Conservation (phyloP, 2,329 filamentous ascomycete genomes). For the Colletotrichum orbiculare region DNA sequence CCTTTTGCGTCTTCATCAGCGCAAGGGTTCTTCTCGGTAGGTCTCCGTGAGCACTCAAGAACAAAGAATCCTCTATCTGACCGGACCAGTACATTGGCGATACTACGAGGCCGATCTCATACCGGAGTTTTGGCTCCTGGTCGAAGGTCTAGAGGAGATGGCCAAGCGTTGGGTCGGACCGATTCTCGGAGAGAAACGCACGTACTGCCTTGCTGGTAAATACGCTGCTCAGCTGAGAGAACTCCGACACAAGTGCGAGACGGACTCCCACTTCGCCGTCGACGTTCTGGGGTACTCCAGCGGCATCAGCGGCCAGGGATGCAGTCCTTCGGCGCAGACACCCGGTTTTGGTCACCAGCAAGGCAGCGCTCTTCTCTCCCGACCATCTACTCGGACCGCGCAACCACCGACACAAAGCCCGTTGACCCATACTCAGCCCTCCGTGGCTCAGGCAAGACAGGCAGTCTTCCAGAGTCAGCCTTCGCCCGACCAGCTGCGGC, state of each 20-base stretch:
- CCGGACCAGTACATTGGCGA: slow-evolving; percentile 43
- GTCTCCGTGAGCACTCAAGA: background rate
- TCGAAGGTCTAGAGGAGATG: slow-evolving; percentile 45
- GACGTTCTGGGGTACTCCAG: slow-evolving; percentile 39
- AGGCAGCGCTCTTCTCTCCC: slow-evolving; percentile 20
- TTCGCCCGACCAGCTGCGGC: slow-evolving; percentile 9
- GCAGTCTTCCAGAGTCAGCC: slow-evolving; percentile 12
- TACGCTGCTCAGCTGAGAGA: slow-evolving; percentile 38
- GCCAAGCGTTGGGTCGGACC: slow-evolving; percentile 43
- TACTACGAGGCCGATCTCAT: slow-evolving; percentile 39
- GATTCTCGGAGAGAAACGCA: slow-evolving; percentile 14
- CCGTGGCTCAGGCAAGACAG: background rate
- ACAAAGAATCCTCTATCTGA: background rate
- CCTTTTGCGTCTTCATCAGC: slow-evolving; percentile 59
- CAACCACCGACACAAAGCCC: background rate
- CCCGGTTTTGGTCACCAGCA: slow-evolving; percentile 28
- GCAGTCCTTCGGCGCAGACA: slow-evolving; percentile 22
- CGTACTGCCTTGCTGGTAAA: slow-evolving; percentile 38
- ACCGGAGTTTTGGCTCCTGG: slow-evolving; percentile 44
- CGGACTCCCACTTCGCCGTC: slow-evolving; percentile 28
- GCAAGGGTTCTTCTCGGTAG: slow-evolving; percentile 52
- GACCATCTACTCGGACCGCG: background rate
- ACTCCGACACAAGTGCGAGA: slow-evolving; percentile 32
- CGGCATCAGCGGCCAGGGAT: slow-evolving; percentile 21
- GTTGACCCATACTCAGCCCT: background rate